Evolutionary conservation across 768 basidiomycete species (phyloP).

Genomic region (Auriculariales sp.): DNA sequence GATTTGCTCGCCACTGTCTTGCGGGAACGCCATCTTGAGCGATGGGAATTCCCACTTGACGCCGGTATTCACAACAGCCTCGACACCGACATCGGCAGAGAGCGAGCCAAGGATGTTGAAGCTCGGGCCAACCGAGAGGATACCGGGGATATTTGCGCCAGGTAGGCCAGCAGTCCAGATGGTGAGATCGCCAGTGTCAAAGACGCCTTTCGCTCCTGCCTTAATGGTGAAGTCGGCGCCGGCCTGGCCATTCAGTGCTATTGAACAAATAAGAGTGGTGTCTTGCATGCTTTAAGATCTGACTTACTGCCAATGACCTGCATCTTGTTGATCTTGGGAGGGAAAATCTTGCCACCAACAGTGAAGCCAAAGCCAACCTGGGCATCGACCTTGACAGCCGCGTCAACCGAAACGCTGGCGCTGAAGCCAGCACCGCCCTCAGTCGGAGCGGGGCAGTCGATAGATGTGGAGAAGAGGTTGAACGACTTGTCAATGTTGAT

Average conservation of each 20-base stretch:
- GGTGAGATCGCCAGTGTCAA: constrained; percentile 28
- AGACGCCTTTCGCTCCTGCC: constrained; percentile 15
- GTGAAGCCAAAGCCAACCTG: constrained; percentile 14
- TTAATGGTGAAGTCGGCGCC: background rate
- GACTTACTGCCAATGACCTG: constrained; percentile 20
- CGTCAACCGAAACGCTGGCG: constrained; percentile 9
- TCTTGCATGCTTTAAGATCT: too few species aligned
- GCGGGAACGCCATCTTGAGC: constrained; percentile 14
- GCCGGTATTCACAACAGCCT: constrained; percentile 26
- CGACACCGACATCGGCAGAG: constrained; percentile 20
- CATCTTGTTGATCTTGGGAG: constrained; percentile 25
- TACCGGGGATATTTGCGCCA: constrained; percentile 34
- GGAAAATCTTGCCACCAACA: constrained; percentile 21
- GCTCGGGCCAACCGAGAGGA: constrained; percentile 32
- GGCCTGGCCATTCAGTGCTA: constrained; percentile 1
- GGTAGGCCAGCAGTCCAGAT: constrained; percentile 30
- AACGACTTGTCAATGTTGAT: constrained; percentile 19
- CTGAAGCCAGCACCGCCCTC: constrained; percentile 2
- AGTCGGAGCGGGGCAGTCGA: constrained; percentile 11
- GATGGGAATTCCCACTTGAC: constrained; percentile 30
- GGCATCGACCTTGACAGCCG: constrained; percentile 19
- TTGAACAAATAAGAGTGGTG: background rate
- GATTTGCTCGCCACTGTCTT: constrained; percentile 13
- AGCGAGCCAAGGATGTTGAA: constrained; percentile 28
- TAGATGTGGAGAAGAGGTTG: constrained; percentile 16